A percentile compares a stretch with the other conserved stretches of the same genome.
These are phyloP conservation scores for Neospora caninum DNA, from an alignment of 169 alveolate genomes.

Conservation along the genomic window DNA sequence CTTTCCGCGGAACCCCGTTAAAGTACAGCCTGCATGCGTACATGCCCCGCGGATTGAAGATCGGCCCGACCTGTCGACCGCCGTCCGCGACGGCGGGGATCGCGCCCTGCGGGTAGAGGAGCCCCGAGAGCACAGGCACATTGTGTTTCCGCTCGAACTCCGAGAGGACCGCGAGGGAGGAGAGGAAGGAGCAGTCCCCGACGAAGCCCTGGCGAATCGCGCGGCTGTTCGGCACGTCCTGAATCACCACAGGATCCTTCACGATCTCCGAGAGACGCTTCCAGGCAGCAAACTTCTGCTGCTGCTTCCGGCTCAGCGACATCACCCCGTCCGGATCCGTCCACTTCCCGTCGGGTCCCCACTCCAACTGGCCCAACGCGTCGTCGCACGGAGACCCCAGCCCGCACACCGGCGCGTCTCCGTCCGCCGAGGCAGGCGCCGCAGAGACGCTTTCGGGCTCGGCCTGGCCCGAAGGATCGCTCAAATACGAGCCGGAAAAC, in stretches of 20 bases:
- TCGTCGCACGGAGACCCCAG: background rate
- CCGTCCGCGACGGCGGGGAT: background rate
- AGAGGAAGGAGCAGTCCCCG: conserved; percentile 93
- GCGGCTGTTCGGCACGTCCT: conserved; percentile 72
- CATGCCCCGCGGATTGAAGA: conserved; percentile 83
- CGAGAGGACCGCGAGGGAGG: conserved; percentile 88
- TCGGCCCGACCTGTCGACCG: conserved; percentile 55
- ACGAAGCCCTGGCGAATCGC: conserved; percentile 90
- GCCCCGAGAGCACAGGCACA: conserved; percentile 82
- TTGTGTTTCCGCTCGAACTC: conserved; percentile 85
- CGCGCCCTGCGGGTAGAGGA: conserved; percentile 74
- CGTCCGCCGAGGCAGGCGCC: background rate
- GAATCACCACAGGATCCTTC: conserved; percentile 71
- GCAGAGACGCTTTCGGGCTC: background rate
- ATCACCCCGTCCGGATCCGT: conserved; percentile 83
- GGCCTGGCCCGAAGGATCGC: background rate
- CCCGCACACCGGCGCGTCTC: background rate
- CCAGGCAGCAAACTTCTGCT: conserved; percentile 78
- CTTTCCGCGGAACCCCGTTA: conserved; percentile 91
- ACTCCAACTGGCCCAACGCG: conserved; percentile 21
- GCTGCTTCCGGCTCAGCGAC: conserved; percentile 78
- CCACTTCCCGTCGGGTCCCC: conserved; percentile 76
- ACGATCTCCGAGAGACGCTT: conserved; percentile 76
- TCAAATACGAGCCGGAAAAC: background rate
- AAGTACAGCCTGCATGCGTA: conserved; percentile 87